A percentile compares a stretch with the other conserved stretches of the same genome.
These are phyloP conservation scores for Funneliformis geosporum DNA, from an alignment of 192 early-diverging fungal species.

Conservation along the genomic window DNA sequence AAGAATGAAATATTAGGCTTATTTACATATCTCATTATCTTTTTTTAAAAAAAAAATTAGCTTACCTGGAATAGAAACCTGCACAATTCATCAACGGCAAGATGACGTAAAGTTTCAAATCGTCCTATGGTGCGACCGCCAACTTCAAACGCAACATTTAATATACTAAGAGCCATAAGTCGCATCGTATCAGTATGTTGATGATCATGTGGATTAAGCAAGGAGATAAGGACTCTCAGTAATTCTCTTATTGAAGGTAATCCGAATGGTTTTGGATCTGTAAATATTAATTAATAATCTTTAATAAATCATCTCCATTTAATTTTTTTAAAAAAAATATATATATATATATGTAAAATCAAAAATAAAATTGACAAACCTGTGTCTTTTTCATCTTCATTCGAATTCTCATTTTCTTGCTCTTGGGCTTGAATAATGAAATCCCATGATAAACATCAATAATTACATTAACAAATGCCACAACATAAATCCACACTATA, in stretches of 20 bases:
- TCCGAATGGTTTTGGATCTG: slow-evolving; percentile 64
- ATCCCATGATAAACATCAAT: neutral
- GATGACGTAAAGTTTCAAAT: slow-evolving; percentile 59
- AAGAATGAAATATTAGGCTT: slow-evolving; percentile 19
- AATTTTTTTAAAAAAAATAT: neutral
- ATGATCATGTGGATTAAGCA: slow-evolving; percentile 87
- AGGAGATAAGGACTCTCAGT: slow-evolving; percentile 83
- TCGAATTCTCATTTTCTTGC: neutral
- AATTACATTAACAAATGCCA: neutral
- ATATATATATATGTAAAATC: neutral
- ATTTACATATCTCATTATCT: neutral
- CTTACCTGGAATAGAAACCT: slow-evolving; percentile 81
- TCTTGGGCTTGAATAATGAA: neutral
- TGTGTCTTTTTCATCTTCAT: slow-evolving; percentile 17
- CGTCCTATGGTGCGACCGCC: slow-evolving; percentile 76
- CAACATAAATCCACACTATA: neutral
- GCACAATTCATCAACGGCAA: slow-evolving; percentile 84
- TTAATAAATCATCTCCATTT: neutral
- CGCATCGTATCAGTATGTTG: slow-evolving; percentile 95
- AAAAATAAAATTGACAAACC: slow-evolving; percentile 28
- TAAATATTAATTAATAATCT: neutral
- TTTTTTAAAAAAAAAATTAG: slow-evolving; percentile 10
- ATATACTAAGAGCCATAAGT: slow-evolving; percentile 83
- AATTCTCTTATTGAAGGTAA: slow-evolving; percentile 89
- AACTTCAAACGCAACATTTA: slow-evolving; percentile 84